Evolutionary conservation across 257 asterid genomes (phyloP).

Genomic region (Voacanga thouarsii): DNA sequence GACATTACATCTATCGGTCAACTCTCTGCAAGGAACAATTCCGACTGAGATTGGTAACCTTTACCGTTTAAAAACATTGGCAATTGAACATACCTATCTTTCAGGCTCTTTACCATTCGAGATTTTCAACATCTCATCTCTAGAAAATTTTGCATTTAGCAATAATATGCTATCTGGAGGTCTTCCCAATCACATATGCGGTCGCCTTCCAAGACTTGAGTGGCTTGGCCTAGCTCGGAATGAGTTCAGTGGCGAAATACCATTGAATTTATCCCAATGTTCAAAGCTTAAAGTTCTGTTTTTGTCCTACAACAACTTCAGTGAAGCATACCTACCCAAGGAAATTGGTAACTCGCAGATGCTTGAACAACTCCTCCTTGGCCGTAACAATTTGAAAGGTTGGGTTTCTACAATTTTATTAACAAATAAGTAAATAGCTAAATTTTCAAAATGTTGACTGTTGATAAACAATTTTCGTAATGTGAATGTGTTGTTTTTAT

Average conservation of each 20-base stretch:
- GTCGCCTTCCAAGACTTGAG: not conserved
- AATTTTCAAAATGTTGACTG: too few relatives aligned
- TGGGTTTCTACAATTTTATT: too few relatives aligned
- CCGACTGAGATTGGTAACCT: too few relatives aligned
- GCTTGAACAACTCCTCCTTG: not conserved
- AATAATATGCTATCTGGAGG: constrained; percentile 1
- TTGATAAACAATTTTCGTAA: too few relatives aligned
- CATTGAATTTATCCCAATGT: not conserved
- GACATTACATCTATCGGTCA: not conserved
- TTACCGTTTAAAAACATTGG: constrained; percentile 9
- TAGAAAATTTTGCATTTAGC: not conserved
- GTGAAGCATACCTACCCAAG: not conserved
- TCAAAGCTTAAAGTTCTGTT: not conserved
- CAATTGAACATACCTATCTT: constrained; percentile 14
- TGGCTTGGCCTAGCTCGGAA: constrained; percentile 12
- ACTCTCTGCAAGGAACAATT: constrained; percentile 8
- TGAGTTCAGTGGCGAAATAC: constrained; percentile 13
- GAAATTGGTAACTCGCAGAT: not conserved
- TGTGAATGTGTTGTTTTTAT: too few relatives aligned
- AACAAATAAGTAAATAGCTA: too few relatives aligned
- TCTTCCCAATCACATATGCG: constrained; percentile 19
- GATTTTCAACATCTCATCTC: constrained; percentile 18
- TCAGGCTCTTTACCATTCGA: constrained; percentile 15
- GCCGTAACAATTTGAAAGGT: not conserved
- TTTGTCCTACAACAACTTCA: not conserved